Evolutionary conservation across 169 alveolate species (phyloP).

Genomic region (Plasmodium vinckei): DNA sequence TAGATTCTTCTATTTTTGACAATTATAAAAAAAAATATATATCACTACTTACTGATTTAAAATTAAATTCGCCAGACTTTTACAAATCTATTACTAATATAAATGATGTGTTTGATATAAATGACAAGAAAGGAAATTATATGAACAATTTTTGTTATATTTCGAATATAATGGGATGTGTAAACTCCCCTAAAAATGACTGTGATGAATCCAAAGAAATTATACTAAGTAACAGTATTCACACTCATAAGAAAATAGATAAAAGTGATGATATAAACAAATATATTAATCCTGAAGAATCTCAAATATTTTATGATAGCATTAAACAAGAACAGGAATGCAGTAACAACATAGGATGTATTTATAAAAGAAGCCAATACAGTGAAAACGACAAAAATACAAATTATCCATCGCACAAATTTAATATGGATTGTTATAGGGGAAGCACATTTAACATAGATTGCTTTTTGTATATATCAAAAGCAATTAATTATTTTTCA

Average conservation of each 20-base stretch:
- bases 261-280: no score
- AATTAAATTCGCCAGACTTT: conserved; percentile 24
- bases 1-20: conserved; percentile 3
- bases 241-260: no score
- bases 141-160: conserved; percentile 13
- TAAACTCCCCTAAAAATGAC: background rate
- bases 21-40: conserved; percentile 23
- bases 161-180: conserved; percentile 14
- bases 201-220: background rate
- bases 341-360: no score
- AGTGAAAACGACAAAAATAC: background rate
- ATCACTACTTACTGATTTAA: conserved; percentile 18
- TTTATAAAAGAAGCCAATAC: background rate
- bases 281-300: no score
- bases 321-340: no score
- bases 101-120: conserved; percentile 11
- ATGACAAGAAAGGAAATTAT: conserved; percentile 6
- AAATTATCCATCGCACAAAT: background rate
- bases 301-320: no score
- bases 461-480: conserved; percentile 17
- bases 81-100: conserved; percentile 16
- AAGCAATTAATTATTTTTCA: conserved; percentile 51
- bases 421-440: no score
- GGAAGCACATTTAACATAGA: background rate
- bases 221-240: no score